Evolutionary conservation across 805 yeast genomes (phyloP).

Genomic region (Saccharomycopsis fodiens): DNA sequence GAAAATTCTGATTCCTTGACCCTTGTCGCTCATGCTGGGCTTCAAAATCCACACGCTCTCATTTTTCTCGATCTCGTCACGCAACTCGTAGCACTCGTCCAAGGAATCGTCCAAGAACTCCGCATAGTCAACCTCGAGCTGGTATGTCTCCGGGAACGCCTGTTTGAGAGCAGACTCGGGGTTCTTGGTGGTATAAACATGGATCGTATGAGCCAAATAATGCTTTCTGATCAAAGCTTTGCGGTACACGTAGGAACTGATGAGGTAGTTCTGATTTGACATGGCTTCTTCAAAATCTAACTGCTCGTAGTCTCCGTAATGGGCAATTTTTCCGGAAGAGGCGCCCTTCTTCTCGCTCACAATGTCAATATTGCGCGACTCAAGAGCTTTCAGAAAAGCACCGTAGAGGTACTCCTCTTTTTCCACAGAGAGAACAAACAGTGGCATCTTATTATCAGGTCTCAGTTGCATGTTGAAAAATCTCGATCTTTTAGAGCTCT

Average conservation of each 20-base stretch:
- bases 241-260: slow-evolving; percentile 79
- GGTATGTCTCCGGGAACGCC: slow-evolving; percentile 69
- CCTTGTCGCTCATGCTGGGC: slow-evolving; percentile 96
- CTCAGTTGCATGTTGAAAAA: not conserved
- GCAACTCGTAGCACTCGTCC: slow-evolving; percentile 84
- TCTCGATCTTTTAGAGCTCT: not conserved
- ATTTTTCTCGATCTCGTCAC: slow-evolving; percentile 58
- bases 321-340: slow-evolving; percentile 40
- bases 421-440: slow-evolving; percentile 26
- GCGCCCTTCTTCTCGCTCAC: not conserved
- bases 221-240: slow-evolving; percentile 90
- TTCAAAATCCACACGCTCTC: slow-evolving; percentile 77
- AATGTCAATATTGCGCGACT: slow-evolving; percentile 22
- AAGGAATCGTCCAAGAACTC: slow-evolving; percentile 91
- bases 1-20: slow-evolving; percentile 89
- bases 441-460: not conserved
- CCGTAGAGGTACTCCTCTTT: slow-evolving; percentile 34
- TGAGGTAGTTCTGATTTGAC: slow-evolving; percentile 38
- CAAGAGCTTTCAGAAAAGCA: slow-evolving; percentile 29
- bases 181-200: slow-evolving; percentile 62
- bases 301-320: slow-evolving; percentile 87
- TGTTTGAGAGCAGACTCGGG: slow-evolving; percentile 53
- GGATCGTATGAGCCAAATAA: slow-evolving; percentile 78
- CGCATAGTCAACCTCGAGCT: slow-evolving; percentile 87
- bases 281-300: slow-evolving; percentile 63